These are phyloP conservation scores for Nakaseomyces sp. DNA, from an alignment of 1,139 yeast genomes.

Conservation along the genomic window DNA sequence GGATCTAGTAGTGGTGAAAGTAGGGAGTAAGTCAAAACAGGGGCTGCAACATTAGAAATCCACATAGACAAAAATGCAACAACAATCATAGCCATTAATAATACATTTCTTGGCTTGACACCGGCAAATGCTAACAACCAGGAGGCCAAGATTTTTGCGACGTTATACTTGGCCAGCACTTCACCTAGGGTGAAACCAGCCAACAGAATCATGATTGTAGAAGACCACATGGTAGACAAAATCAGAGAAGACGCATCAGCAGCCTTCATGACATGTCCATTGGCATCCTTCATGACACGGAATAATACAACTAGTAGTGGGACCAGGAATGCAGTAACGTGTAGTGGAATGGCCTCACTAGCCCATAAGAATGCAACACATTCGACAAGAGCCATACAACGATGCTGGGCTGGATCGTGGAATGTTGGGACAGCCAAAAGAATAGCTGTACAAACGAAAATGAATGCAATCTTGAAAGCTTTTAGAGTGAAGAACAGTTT, in stretches of 20 bases:
- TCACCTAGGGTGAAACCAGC: conserved; percentile 74
- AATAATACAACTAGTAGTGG: conserved; percentile 51
- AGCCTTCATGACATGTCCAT: conserved; percentile 47
- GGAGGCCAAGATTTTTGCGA: conserved; percentile 59
- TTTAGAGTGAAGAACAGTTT: conserved; percentile 35
- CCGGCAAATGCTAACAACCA: conserved; percentile 59
- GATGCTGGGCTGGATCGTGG: conserved; percentile 49
- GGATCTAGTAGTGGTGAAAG: conserved; percentile 58
- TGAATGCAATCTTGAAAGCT: conserved; percentile 39
- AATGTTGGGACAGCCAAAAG: conserved; percentile 49
- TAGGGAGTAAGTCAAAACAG: conserved; percentile 61
- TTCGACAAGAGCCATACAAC: conserved; percentile 59
- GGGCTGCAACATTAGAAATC: conserved; percentile 75
- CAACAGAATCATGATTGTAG: conserved; percentile 57
- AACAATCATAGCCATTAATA: conserved; percentile 58
- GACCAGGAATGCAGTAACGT: conserved; percentile 55
- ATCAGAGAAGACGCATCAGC: conserved; percentile 47
- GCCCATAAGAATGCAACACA: conserved; percentile 72
- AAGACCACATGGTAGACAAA: conserved; percentile 61
- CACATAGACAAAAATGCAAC: conserved; percentile 67
- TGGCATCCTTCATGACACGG: conserved; percentile 45
- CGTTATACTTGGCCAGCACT: conserved; percentile 60
- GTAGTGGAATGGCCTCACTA: conserved; percentile 60
- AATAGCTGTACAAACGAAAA: conserved; percentile 39
- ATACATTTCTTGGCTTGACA: conserved; percentile 53